Base-by-base conservation (phyloP, 176 grass and related monocot species). In the Canna indica region DNA sequence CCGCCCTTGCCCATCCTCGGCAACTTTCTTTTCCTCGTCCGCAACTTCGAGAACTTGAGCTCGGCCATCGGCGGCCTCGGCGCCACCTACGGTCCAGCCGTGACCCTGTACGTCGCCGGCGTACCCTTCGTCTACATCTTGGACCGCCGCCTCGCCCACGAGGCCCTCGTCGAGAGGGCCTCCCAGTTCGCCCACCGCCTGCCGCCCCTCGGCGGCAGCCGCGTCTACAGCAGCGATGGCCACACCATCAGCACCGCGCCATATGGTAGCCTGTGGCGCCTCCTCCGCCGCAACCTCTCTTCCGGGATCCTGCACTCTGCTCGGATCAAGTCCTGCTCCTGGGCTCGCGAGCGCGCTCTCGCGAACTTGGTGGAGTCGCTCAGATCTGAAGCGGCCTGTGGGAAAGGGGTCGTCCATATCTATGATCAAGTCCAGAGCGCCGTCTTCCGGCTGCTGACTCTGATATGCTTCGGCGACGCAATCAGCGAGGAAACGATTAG, bases 391-490 rank as follows among this genome's bases (percentile, higher is more conserved):
- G 41, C 41, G 41, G 41, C 41, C 9, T 44, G 9, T 8, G 41
- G 5, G 41, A 44, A 44, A 7, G 41, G 5, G 2, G 7, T 11
- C 5, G 41, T 31, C 27, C 12, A 13, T 9, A 4, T 13, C 28
- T 61, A 33, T 30, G 22, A 16, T 25, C 20, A 63, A 32, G 38
- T 59, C 76, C 29, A 26, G 72, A 47, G 76, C 77, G 56, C 41
- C 41, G 66, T 47, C 26, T 82, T 87, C 59, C 82, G 80, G 28
- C 82, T 84, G 48, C 68, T 62, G 78, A 82, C 79, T 87, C 84
- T 72, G 72, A 38, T 44, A 70, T 91, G 16, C 88, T 91, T 3
- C 79, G 82, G 80, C 33, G 84, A 91, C 81, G 5, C 58, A 4
- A 69, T 62, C 0, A 63, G 82, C 42, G 66, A 77, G 42, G 41